Percentiles rank a stretch among this genome's conserved stretches.
These are phyloP conservation scores for Thymus quinquecostatus DNA, from an alignment of 257 asterid species.

Conservation along the genomic window DNA sequence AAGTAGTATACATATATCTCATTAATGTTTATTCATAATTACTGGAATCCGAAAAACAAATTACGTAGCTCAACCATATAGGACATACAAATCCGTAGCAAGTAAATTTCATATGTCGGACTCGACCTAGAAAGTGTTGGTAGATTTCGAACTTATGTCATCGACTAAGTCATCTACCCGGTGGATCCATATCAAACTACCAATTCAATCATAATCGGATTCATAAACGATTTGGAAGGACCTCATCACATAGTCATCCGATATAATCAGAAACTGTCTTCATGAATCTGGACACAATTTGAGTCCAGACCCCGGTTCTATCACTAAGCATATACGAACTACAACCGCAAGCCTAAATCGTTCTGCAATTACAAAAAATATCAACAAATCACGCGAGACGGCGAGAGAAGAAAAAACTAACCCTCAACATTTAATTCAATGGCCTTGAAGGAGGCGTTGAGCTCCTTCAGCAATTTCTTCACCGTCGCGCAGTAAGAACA, in stretches of 20 bases:
- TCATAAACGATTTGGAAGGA: background rate
- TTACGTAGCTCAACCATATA: no score
- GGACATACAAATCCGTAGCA: background rate
- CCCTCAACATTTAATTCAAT: conserved; percentile 75
- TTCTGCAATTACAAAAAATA: background rate
- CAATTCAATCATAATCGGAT: background rate
- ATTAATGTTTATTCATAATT: background rate
- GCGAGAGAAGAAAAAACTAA: conserved; percentile 37
- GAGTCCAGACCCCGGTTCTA: background rate
- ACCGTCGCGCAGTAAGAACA: conserved; percentile 77
- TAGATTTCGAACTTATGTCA: background rate
- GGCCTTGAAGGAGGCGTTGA: conserved; percentile 73
- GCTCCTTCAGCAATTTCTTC: conserved; percentile 69
- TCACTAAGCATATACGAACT: background rate
- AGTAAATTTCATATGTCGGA: background rate
- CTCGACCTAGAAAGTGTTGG: background rate
- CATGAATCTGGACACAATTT: background rate
- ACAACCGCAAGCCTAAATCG: background rate
- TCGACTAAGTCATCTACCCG: background rate
- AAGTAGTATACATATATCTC: conserved; percentile 3
- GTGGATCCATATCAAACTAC: background rate
- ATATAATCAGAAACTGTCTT: background rate
- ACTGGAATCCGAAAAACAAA: no score
- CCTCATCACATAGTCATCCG: background rate
- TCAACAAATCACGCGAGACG: conserved; percentile 1